Evolutionary conservation across 1,139 yeast genomes (phyloP), one percentile per base, ranked within the genome.

Genomic region (Lodderomyces margitis): DNA sequence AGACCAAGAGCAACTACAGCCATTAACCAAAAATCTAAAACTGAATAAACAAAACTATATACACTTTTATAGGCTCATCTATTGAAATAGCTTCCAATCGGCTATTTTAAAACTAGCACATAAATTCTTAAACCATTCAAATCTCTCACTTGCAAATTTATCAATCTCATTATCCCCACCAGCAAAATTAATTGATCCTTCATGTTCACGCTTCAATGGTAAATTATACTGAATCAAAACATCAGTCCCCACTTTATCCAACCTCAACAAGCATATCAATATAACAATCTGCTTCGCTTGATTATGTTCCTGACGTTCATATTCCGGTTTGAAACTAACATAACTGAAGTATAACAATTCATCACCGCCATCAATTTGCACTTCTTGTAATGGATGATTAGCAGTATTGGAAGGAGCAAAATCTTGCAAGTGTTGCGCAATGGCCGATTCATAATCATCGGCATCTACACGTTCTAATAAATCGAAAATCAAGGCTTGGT

Each of bases 401-500:
- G 24, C 14, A 1, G 24, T 39, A 32, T n/a, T 38, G 21, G 32
- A 38, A 37, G 49, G 49, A 10, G 63, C 48, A 15, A 67, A 48
- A 45, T 79, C 84, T 16, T 60, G 57, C 31, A 77, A 47, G 52
- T 78, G 83, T 24, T 56, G 58, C 7, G 55, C 46, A 4, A 76
- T 51, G 1, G 75, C 75, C 15, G 55, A 64, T 0, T 58, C 53
- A 11, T 70, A 66, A 11, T 62, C 64, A 0, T 55, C 53, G 0
- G 54, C 59, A 0, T 69, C 75, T 0, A 81, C 79, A 33, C 64
- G 56, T 56, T 88, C 94, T 52, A 87, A 62, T 16, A 89, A 62
- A 53, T 89, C 96, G 33, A 88, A 61, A 14, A 88, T 82, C 11
- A 88, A 57, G 12, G 91, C 77, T 49, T 78, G 81, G 45, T 83